Evolutionary conservation across 2,329 filamentous ascomycete species (phyloP), one percentile per base, ranked within the genome.

Genomic region (Rhynchosporium agropyri): DNA sequence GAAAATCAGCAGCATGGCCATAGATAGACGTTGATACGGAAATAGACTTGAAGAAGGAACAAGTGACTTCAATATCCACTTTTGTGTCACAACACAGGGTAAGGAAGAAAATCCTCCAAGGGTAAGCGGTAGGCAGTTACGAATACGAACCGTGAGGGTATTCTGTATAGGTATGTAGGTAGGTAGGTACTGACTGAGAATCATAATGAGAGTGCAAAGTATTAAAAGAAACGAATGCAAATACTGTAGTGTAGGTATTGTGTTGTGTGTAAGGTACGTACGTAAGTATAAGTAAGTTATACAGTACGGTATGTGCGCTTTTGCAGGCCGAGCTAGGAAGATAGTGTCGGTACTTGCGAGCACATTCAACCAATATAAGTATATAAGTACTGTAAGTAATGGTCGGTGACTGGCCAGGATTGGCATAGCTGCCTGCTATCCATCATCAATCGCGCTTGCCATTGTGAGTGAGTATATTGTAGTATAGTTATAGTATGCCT

Each of bases 1-100:
- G 20, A 36, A 6, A 40, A 54, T 42, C 51, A 54, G 51, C 38
- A 20, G 28, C 51, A 54, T 28, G 40, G 51, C 51, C 51, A 28
- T 42, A 9, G 33, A 26, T 10, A 50, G 28, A 2, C 33, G 33
- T 36, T 36, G 33, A 36, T 10, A 36, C 33, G n/a, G 45, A 46
- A 46, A 46, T 46, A 20, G 45, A 46, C 15, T 31, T 50, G 28
- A 13, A 50, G 33, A 50, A 50, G 48, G 31, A 50, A 33, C 12
- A 13, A 20, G 20, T 20, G 20, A 36, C 33, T 36, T 36, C 33
- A 6, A 10, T 28, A 50, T 50, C 48, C 48, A 50, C 29, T 13
- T 3, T 50, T 50, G 29, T 36, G n/a, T 31, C 48, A 33, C 46
- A 13, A 36, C 5, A 6, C 33, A 10, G 33, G 33, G 33, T 20